Conservation (phyloP, 805 yeast species). For the Cephaloascus fragrans region DNA sequence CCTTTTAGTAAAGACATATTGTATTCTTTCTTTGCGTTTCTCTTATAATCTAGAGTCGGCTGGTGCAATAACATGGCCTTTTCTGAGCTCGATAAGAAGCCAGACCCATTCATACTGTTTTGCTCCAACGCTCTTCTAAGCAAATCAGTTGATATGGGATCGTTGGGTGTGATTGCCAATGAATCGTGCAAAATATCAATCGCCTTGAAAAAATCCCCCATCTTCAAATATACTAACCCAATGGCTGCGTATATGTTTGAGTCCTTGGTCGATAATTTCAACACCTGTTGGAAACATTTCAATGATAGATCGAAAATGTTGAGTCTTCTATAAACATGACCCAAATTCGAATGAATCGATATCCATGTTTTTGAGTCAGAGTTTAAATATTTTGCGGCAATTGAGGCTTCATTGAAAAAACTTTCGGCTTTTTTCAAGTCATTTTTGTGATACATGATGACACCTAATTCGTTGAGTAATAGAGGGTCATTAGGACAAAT, state of each 20-base stretch:
- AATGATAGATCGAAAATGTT: conserved; percentile 58
- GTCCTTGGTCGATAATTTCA: conserved; percentile 60
- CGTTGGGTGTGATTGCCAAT: conserved; percentile 66
- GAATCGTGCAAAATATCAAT: conserved; percentile 75
- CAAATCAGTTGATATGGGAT: conserved; percentile 77
- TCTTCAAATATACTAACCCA: conserved; percentile 71
- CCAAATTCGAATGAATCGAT: conserved; percentile 78
- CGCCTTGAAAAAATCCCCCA: conserved; percentile 55
- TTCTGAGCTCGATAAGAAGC: conserved; percentile 17
- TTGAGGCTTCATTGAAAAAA: conserved; percentile 60
- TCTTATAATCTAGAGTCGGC: conserved; percentile 15
- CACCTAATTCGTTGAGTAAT: conserved; percentile 86
- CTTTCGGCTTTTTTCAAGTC: conserved; percentile 61
- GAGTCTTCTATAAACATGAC: conserved; percentile 74
- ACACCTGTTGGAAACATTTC: conserved; percentile 66
- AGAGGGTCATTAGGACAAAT: conserved; percentile 84
- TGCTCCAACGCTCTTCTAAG: conserved; percentile 69
- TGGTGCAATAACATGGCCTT: conserved; percentile 12
- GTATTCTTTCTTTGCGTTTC: conserved; percentile 7
- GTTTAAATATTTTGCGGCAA: conserved; percentile 56
- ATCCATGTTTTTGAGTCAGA: conserved; percentile 79
- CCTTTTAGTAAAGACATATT: conserved; percentile 6
- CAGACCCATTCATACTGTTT: conserved; percentile 22
- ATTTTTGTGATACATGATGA: conserved; percentile 70
- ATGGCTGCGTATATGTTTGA: conserved; percentile 73